Conservation (phyloP, 1,284 basidiomycete genomes). For the Papiliotrema laurentii region DNA sequence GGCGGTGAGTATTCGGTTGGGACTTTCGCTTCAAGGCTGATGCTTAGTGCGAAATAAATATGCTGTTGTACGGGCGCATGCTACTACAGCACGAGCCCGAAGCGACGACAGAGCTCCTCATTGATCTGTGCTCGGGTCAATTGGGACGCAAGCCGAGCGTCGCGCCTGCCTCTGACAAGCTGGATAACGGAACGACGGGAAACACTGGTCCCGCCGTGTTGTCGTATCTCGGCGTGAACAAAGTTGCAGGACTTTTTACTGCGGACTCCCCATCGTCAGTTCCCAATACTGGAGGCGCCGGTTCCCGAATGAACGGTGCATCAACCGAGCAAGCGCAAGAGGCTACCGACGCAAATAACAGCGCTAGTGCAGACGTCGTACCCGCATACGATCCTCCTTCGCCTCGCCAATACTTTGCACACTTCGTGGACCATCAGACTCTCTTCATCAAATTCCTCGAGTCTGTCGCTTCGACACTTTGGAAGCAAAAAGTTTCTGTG, state of each 20-base stretch:
- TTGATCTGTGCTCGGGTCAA: conserved; percentile 82
- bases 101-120: conserved; percentile 83
- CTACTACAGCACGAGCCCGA: conserved; percentile 76
- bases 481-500: conserved; percentile 63
- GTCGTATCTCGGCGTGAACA: conserved; percentile 70
- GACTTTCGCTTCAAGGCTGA: background rate
- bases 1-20: conserved; percentile 57
- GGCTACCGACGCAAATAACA: conserved; percentile 6
- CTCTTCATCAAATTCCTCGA: conserved; percentile 87
- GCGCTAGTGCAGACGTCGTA: background rate
- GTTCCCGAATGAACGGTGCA: conserved; percentile 24
- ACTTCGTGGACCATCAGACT: conserved; percentile 84
- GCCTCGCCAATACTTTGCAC: conserved; percentile 83
- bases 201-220: conserved; percentile 60
- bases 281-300: conserved; percentile 39
- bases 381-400: conserved; percentile 61
- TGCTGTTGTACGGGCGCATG: conserved; percentile 76
- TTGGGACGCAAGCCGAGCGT: conserved; percentile 35
- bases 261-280: conserved; percentile 37
- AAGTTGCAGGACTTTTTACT: conserved; percentile 47
- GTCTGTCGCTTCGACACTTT: conserved; percentile 71
- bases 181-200: conserved; percentile 12
- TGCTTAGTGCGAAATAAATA: conserved; percentile 59
- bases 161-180: conserved; percentile 31
- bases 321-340: conserved; percentile 36